These are phyloP conservation scores for Sesbania bispinosa DNA, from an alignment of 306 rosid genomes.

Conservation along the genomic window DNA sequence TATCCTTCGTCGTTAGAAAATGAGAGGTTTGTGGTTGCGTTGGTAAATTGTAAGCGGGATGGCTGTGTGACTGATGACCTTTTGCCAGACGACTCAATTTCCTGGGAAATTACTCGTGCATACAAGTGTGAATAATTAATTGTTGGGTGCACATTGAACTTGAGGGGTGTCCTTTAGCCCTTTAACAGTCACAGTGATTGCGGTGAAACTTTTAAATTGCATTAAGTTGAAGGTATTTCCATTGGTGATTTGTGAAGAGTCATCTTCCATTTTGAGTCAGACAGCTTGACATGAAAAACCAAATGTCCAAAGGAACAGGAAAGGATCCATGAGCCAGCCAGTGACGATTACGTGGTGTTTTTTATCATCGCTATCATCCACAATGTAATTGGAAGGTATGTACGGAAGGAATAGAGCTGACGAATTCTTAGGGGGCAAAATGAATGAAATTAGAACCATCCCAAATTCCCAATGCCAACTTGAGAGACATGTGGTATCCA, in stretches of 20 bases:
- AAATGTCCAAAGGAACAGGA: background rate
- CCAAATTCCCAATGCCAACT: too few relatives aligned
- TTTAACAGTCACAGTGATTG: background rate
- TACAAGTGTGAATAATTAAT: constrained; percentile 48
- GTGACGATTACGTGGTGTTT: background rate
- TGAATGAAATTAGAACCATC: too few relatives aligned
- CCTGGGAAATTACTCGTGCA: constrained; percentile 91
- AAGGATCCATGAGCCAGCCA: background rate
- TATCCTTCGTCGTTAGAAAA: constrained; percentile 69
- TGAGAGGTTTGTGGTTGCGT: constrained; percentile 77
- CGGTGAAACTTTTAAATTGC: background rate
- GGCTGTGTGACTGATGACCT: constrained; percentile 28
- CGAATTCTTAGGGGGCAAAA: too few relatives aligned
- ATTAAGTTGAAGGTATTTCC: background rate
- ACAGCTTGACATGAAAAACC: background rate
- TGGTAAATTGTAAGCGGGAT: constrained; percentile 52
- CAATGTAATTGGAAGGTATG: background rate
- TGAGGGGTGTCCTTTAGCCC: background rate
- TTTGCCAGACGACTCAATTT: constrained; percentile 37
- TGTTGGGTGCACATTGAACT: background rate
- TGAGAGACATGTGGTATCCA: too few relatives aligned
- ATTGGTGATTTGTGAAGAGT: background rate
- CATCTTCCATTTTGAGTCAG: constrained; percentile 16
- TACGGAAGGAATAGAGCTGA: too few relatives aligned
- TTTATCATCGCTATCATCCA: background rate